Base-by-base conservation (phyloP, 768 basidiomycete genomes). In the Leucosporidium yakuticum region DNA sequence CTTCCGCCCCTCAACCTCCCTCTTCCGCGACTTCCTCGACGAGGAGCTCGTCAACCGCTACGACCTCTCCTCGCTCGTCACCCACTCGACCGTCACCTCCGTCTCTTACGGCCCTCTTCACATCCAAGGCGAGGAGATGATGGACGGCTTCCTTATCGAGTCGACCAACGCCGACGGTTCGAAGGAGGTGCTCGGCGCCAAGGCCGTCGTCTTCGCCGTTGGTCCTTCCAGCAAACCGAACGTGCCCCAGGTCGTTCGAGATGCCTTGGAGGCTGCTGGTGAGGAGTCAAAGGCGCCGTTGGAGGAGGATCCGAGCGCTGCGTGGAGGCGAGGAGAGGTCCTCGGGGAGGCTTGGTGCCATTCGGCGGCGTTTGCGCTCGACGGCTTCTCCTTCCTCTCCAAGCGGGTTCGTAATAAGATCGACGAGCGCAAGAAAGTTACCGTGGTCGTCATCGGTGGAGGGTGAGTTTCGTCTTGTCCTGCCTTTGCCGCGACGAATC, bases 331-430 rank as follows among this genome's bases (percentile, higher is more conserved):
- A 15, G 14, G 14, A 44, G 39, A 44, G 39, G 39, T 44, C 11
- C 39, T 44, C 39, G 39, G 72, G 3, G 47, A 51, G 31, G 71
- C 64, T 1, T 73, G 71, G 69, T 73, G 69, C 32, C 75, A 76
- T 48, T 74, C 73, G 19, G 47, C 67, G 31, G 68, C 74, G 19
- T 69, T 73, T 8, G 59, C 68, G 27, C 4, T 50, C 31, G 25
- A 34, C 12, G 65, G 58, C 11, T 71, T 48, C 31, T 29, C 47
- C 51, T 71, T 60, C 44, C 69, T 74, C 68, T 64, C 73, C 60
- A 78, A 74, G 62, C 68, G 66, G 39, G 76, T 79, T 68, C 74
- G 75, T n/a, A 75, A 74, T 54, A 73, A 72, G 61, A 69, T 78
- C 8, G 69, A 74, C 63, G 69, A 62, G 60, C 75, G 78, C 47